phyloP scores from a whole-genome alignment of 441 rosid genomes.

The Erodium texanum region DNA sequence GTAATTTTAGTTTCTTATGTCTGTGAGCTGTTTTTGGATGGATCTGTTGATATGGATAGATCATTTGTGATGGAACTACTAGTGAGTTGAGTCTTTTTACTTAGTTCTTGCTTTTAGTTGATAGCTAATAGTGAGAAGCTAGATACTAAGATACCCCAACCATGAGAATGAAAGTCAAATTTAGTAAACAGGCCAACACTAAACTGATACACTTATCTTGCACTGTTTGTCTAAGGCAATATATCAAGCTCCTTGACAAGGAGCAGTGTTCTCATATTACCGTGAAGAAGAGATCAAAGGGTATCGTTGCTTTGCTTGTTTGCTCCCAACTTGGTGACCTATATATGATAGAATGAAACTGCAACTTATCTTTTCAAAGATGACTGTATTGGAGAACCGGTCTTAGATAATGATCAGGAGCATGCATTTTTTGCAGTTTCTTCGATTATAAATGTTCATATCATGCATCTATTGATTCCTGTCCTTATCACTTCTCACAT shows the following conservation, averaged over 20 bases:
- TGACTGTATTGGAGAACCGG: too few species aligned
- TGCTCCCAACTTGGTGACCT: neutral
- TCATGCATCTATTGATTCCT: too few species aligned
- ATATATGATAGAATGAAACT: neutral
- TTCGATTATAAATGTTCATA: too few species aligned
- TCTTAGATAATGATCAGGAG: too few species aligned
- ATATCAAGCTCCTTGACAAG: constrained; percentile 4
- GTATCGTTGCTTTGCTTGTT: neutral
- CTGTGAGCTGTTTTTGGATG: constrained; percentile 1
- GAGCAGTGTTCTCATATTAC: neutral
- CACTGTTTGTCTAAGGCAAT: neutral
- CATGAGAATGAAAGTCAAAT: neutral
- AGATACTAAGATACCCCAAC: neutral
- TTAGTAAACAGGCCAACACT: neutral
- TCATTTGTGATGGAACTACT: constrained; percentile 48
- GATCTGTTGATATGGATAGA: constrained; percentile 8
- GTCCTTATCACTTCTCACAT: too few species aligned
- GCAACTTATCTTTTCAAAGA: too few species aligned
- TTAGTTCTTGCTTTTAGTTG: neutral
- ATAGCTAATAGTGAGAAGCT: neutral
- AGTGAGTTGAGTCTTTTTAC: constrained; percentile 32
- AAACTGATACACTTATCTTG: neutral
- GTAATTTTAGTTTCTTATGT: neutral
- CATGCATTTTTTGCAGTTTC: too few species aligned
- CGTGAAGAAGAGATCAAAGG: neutral